Percentiles rank a stretch among this genome's conserved stretches.
Evolutionary conservation across 1,284 basidiomycete species (phyloP).

Genomic region (Leucoagaricus sp.): DNA sequence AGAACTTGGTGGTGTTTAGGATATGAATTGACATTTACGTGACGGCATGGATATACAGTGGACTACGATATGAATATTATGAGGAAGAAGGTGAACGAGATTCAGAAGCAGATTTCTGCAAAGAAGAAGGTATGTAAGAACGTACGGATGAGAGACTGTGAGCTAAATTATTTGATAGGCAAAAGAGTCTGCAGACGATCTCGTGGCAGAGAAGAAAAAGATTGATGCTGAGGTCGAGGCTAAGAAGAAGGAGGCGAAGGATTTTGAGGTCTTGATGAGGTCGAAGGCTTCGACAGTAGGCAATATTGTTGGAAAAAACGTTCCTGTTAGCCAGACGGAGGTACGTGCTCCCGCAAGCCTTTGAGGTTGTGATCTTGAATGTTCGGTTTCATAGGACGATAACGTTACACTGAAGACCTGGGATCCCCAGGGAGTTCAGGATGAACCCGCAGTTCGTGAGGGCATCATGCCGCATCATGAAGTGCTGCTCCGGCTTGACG

Average conservation of each 20-base stretch:
- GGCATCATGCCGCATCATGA: constrained; percentile 96
- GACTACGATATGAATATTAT: constrained; percentile 82
- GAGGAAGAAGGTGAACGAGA: constrained; percentile 83
- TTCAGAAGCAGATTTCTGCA: constrained; percentile 92
- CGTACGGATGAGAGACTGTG: background rate
- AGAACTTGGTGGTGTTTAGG: background rate
- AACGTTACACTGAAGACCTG: constrained; percentile 83
- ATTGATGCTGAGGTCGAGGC: constrained; percentile 81
- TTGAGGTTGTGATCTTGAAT: background rate
- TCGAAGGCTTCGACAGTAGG: constrained; percentile 83
- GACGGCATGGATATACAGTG: too few relatives aligned
- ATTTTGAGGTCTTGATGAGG: constrained; percentile 80
- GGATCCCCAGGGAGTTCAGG: constrained; percentile 83
- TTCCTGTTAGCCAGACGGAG: constrained; percentile 88
- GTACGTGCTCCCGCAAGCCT: constrained; percentile 42
- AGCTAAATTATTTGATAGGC: constrained; percentile 48
- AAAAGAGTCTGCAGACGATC: constrained; percentile 89
- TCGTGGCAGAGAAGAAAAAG: constrained; percentile 78
- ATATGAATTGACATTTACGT: too few relatives aligned
- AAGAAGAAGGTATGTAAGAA: constrained; percentile 80
- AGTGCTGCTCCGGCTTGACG: constrained; percentile 90
- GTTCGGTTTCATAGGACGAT: constrained; percentile 65
- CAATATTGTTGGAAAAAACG: constrained; percentile 89
- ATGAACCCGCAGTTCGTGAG: constrained; percentile 49
- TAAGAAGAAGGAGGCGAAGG: constrained; percentile 75